Conservation (phyloP, 208 protist genomes). For the Kentomonas sorsogonicus region DNA sequence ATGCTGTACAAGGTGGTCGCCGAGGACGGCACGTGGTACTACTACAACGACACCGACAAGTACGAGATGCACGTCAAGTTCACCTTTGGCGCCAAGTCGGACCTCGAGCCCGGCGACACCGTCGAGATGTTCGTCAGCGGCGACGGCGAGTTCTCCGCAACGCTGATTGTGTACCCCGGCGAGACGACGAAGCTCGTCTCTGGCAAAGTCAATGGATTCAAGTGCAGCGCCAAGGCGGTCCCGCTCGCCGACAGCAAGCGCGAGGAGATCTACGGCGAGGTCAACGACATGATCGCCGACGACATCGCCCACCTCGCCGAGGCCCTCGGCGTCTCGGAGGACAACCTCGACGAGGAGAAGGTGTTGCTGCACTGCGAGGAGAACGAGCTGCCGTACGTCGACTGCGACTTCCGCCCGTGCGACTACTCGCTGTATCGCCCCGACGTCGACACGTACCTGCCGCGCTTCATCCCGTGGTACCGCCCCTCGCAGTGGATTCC, state of each 20-base stretch:
- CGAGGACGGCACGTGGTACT: slow-evolving; percentile 56
- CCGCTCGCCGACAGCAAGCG: slow-evolving; percentile 55
- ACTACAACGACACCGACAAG: slow-evolving; percentile 82
- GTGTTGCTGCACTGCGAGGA: slow-evolving; percentile 53
- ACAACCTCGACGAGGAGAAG: slow-evolving; percentile 46
- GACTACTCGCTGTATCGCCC: slow-evolving; percentile 61
- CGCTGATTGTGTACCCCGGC: slow-evolving; percentile 54
- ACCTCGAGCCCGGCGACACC: slow-evolving; percentile 45
- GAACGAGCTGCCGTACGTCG: slow-evolving; percentile 46
- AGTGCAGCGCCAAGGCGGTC: slow-evolving; percentile 50
- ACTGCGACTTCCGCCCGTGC: slow-evolving; percentile 61
- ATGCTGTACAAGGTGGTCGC: slow-evolving; percentile 68
- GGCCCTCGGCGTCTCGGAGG: slow-evolving; percentile 25
- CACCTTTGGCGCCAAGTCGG: slow-evolving; percentile 57
- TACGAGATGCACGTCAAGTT: slow-evolving; percentile 84
- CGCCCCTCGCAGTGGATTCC: slow-evolving; percentile 55
- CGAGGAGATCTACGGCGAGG: slow-evolving; percentile 29
- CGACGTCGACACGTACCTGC: slow-evolving; percentile 54
- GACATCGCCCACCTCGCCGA: slow-evolving; percentile 35
- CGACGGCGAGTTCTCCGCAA: slow-evolving; percentile 50
- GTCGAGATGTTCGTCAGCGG: slow-evolving; percentile 55
- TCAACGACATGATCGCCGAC: slow-evolving; percentile 34
- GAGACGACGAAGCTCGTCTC: slow-evolving; percentile 58
- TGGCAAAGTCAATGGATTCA: slow-evolving; percentile 66
- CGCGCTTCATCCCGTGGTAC: slow-evolving; percentile 51